Conservation (phyloP, 345 rosid species). For the Diplotaxis tenuifolia region DNA sequence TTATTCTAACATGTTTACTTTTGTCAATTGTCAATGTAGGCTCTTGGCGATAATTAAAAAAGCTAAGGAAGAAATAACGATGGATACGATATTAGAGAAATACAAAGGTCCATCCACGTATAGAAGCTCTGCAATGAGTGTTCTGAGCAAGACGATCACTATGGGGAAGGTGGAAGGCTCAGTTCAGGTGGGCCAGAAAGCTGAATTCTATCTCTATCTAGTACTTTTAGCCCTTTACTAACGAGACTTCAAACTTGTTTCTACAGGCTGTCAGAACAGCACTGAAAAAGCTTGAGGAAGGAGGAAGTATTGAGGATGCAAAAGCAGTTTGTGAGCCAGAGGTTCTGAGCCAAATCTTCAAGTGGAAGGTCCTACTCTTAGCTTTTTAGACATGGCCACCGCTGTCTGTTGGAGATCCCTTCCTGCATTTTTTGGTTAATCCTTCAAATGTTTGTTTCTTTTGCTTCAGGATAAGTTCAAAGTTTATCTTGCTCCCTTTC, state of each 20-base stretch:
- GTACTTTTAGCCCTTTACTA: neutral
- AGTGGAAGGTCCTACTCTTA: slow-evolving; percentile 73
- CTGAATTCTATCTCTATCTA: slow-evolving; percentile 10
- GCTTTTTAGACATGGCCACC: slow-evolving; percentile 3
- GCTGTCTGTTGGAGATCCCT: slow-evolving; percentile 10
- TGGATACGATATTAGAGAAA: slow-evolving; percentile 50
- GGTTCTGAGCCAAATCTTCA: slow-evolving; percentile 59
- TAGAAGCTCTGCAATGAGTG: slow-evolving; percentile 42
- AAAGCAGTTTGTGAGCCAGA: slow-evolving; percentile 83
- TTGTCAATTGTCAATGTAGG: slow-evolving; percentile 44
- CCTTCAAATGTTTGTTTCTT: slow-evolving; percentile 12
- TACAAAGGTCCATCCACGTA: slow-evolving; percentile 55
- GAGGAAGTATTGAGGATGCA: slow-evolving; percentile 75
- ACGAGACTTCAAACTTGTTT: neutral
- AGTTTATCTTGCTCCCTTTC: slow-evolving; percentile 83
- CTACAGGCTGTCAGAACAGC: slow-evolving; percentile 82
- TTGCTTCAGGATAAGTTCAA: slow-evolving; percentile 68
- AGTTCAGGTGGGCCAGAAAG: slow-evolving; percentile 58
- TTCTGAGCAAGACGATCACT: slow-evolving; percentile 61
- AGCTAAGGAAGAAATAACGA: slow-evolving; percentile 51
- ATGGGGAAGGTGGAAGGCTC: slow-evolving; percentile 81
- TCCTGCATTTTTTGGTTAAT: neutral
- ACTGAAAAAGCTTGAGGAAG: slow-evolving; percentile 60
- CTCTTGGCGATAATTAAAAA: slow-evolving; percentile 52
- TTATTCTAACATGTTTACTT: slow-evolving; percentile 7